Percentiles rank a stretch among this genome's conserved stretches.
Evolutionary conservation across 2,329 filamentous ascomycete species (phyloP).

Genomic region (Penicillium sp.): DNA sequence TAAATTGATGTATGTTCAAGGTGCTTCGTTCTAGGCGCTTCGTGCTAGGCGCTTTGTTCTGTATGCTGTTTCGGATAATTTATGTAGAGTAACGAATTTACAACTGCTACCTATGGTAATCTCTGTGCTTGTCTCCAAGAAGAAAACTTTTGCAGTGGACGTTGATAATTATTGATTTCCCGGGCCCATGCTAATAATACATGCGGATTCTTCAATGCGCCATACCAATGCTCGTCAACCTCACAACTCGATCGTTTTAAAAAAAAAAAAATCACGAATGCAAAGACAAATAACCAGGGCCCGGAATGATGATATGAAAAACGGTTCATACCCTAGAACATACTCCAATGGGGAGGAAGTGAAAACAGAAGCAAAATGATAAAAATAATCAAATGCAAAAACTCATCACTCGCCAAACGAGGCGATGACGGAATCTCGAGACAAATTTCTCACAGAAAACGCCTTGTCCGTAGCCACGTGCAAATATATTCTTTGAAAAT

Average conservation of each 20-base stretch:
- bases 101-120: background rate
- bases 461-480: background rate
- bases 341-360: background rate
- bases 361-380: background rate
- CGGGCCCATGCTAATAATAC: conserved; percentile 28
- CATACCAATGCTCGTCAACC: conserved; percentile 19
- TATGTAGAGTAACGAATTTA: conserved; percentile 28
- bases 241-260: conserved; percentile 7
- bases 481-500: conserved; percentile 1
- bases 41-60: conserved; percentile 5
- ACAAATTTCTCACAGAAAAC: background rate
- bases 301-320: background rate
- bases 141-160: background rate
- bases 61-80: conserved; percentile 15
- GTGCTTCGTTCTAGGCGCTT: conserved; percentile 4
- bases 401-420: background rate
- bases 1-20: conserved; percentile 17
- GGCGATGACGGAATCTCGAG: background rate
- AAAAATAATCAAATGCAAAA: background rate
- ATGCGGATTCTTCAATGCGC: conserved; percentile 16
- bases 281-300: background rate
- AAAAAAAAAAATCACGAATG: conserved; percentile 3
- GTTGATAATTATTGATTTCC: background rate
- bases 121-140: background rate
- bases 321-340: background rate